Percentiles rank a stretch among this genome's conserved stretches.
Evolutionary conservation across 306 rosid genomes (phyloP).

Genomic region (Psophocarpus tetragonolobus): DNA sequence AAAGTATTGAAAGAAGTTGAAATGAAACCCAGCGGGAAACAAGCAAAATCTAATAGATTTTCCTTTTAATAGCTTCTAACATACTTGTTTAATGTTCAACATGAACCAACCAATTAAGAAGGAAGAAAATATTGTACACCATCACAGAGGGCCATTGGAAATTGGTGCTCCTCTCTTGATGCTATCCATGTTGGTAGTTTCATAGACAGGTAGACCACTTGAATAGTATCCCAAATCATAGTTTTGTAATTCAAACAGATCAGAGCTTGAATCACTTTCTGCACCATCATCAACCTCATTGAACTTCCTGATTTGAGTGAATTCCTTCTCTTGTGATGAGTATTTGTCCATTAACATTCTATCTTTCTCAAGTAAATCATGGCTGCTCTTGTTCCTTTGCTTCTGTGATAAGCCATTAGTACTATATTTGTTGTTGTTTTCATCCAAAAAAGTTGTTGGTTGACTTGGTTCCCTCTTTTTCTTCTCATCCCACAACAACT

Average conservation of each 20-base stretch:
- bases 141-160: constrained; percentile 59
- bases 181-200: constrained; percentile 89
- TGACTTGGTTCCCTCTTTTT: constrained; percentile 46
- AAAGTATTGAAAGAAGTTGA: constrained; percentile 34
- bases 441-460: constrained; percentile 37
- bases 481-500: constrained; percentile 49
- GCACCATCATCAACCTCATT: constrained; percentile 70
- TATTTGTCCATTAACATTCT: constrained; percentile 36
- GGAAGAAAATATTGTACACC: constrained; percentile 31
- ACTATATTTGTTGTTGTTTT: constrained; percentile 33
- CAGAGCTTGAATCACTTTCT: constrained; percentile 97
- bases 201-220: constrained; percentile 90
- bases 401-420: constrained; percentile 49
- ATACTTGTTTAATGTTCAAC: constrained; percentile 34
- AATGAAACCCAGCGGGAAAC: constrained; percentile 34
- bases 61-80: constrained; percentile 48
- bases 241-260: constrained; percentile 91
- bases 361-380: constrained; percentile 41
- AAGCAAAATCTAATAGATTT: constrained; percentile 41
- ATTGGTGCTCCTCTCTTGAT: constrained; percentile 86
- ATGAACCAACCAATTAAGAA: constrained; percentile 35
- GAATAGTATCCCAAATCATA: constrained; percentile 80
- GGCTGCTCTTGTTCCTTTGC: constrained; percentile 40
- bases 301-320: constrained; percentile 20
- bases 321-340: constrained; percentile 36